These are phyloP conservation scores for Cryptomeria japonica DNA, from an alignment of 75 land plant genomes.

Conservation along the genomic window DNA sequence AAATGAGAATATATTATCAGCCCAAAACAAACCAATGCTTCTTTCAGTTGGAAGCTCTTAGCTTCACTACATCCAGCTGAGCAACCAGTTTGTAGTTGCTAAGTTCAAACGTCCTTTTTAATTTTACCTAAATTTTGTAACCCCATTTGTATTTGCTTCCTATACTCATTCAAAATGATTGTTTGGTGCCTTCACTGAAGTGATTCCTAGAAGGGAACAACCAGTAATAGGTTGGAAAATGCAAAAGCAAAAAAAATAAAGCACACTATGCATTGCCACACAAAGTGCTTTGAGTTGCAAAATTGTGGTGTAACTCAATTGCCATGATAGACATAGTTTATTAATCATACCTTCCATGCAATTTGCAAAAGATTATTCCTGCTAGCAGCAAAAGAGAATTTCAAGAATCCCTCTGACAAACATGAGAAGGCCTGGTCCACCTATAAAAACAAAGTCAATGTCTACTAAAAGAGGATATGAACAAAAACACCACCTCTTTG, in stretches of 20 bases:
- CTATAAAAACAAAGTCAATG: not conserved
- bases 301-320: not conserved
- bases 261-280: not conserved
- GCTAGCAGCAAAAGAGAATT: not conserved
- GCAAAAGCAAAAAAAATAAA: not conserved
- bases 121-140: not conserved
- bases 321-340: not conserved
- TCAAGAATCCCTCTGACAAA: not conserved
- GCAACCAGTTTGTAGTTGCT: not conserved
- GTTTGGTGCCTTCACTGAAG: not conserved
- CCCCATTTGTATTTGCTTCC: not conserved
- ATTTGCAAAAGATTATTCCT: not conserved
- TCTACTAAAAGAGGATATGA: not conserved
- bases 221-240: not conserved
- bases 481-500: not conserved
- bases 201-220: not conserved
- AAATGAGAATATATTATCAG: not conserved
- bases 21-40: not conserved
- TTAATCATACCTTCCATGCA: not conserved
- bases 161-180: not conserved
- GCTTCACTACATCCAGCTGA: not conserved
- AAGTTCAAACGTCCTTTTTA: not conserved
- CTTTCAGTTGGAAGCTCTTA: not conserved
- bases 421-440: not conserved
- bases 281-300: not conserved